Base-by-base conservation (phyloP, 164 flowering plant species). In the Macadamia tetraphylla region DNA sequence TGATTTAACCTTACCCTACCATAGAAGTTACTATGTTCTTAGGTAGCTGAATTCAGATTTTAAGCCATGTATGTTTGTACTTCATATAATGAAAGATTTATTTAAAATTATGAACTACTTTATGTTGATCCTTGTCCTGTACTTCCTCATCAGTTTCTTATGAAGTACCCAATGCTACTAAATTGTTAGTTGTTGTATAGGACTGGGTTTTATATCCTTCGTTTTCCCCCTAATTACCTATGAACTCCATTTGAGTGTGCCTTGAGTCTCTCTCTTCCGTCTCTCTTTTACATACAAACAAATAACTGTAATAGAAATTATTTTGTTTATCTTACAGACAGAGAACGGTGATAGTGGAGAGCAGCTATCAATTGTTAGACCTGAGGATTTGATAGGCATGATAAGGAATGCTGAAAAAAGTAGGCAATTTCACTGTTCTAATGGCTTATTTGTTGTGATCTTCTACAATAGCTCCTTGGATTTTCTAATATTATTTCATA, bases 321-420 rank as follows among this genome's bases (percentile, higher is more conserved):
- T 80, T 72, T 40, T 71, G 29, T 65, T 40, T 55, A 53, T 68
- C 58, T 65, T 63, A 61, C 88, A 87, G 97, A 70, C 68, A 18
- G 68, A 77, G 44, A 78, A 49, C 72, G 51, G 60, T 40, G 76
- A 69, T 63, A 73, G 66, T 48, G 88, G 65, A 59, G 84, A 83
- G 65, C 78, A 79, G 71, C 80, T 79, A 70, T 78, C 90, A 60
- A 77, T 71, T 67, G 65, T 83, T 58, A 84, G 76, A 66, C 80
- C 83, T 69, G 85, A 84, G 52, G 95, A 94, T 80, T 76, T 92
- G 80, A 72, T 92, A 59, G 83, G 79, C 77, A 83, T 92, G 96
- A 86, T 94, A 79, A 85, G 80, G 75, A 87, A 85, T 84, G 91
- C 97, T 9, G 97, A 88, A 77, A 90, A 85, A 79, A 92, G 98